Conservation (phyloP, 768 basidiomycete genomes). For the Leucosporidium yakuticum region DNA sequence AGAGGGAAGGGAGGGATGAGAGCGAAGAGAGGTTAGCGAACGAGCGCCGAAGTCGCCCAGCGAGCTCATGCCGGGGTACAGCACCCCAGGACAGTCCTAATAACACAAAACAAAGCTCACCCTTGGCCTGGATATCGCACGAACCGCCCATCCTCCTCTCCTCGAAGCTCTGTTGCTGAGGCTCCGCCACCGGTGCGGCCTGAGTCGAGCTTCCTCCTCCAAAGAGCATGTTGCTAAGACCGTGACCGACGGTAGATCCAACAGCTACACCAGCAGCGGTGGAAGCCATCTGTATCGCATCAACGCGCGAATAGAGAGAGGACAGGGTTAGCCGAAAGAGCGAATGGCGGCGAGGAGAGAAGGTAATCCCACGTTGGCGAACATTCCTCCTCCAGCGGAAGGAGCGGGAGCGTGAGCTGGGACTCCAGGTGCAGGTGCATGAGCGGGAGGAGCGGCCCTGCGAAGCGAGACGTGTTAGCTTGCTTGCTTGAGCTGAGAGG, state of each 20-base stretch:
- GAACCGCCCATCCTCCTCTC: conserved; percentile 45
- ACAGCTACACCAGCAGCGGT: conserved; percentile 81
- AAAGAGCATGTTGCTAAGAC: conserved; percentile 83
- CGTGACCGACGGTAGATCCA: conserved; percentile 82
- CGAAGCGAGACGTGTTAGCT: neutral
- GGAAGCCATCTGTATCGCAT: conserved; percentile 32
- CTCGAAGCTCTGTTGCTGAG: conserved; percentile 48
- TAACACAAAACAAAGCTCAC: conserved; percentile 44
- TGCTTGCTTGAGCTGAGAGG: neutral
- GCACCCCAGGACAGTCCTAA: no score
- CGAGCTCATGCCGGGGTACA: no score
- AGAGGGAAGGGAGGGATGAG: no score
- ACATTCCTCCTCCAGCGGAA: neutral
- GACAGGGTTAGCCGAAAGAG: neutral
- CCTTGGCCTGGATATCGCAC: conserved; percentile 78
- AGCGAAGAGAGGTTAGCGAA: no score
- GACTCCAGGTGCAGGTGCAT: conserved; percentile 1
- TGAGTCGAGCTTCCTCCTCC: conserved; percentile 56
- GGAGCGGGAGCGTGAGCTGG: conserved; percentile 5
- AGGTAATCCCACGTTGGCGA: neutral
- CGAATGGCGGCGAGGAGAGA: no score
- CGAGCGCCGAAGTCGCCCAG: no score
- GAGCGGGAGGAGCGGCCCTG: conserved; percentile 27
- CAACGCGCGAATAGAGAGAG: neutral
- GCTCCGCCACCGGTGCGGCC: conserved; percentile 49